Evolutionary conservation across 306 rosid species (phyloP).

Genomic region (Acmispon strigosus): DNA sequence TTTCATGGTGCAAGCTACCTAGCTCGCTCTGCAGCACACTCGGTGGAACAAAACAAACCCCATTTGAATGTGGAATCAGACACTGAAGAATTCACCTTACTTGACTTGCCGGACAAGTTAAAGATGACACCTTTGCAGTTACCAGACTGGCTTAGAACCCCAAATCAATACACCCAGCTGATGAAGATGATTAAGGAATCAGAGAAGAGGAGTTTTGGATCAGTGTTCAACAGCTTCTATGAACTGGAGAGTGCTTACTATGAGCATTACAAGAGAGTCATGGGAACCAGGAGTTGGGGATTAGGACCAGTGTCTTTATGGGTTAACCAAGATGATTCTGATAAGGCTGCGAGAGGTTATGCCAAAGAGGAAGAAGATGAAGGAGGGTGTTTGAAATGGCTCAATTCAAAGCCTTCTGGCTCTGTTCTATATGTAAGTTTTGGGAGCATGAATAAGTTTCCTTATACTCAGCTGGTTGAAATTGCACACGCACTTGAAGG

Average conservation of each 20-base stretch:
- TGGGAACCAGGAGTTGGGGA: conserved; percentile 32
- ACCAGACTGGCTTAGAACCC: conserved; percentile 28
- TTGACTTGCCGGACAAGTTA: conserved; percentile 23
- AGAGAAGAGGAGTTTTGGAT: conserved; percentile 28
- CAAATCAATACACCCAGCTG: conserved; percentile 11
- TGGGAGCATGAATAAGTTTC: conserved; percentile 32
- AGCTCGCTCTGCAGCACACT: conserved; percentile 14
- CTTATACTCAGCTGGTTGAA: conserved; percentile 18
- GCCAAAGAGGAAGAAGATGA: background rate
- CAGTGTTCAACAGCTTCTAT: conserved; percentile 30
- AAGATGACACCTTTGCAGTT: conserved; percentile 34
- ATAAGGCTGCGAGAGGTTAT: conserved; percentile 27
- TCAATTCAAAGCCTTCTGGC: conserved; percentile 10
- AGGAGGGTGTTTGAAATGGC: conserved; percentile 30
- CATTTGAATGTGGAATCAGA: conserved; percentile 10
- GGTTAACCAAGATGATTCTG: conserved; percentile 25
- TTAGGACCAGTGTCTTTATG: conserved; percentile 34
- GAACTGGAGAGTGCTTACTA: conserved; percentile 27
- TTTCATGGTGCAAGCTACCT: conserved; percentile 21
- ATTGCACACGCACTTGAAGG: conserved; percentile 17
- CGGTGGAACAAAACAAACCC: conserved; percentile 1
- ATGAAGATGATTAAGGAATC: conserved; percentile 17
- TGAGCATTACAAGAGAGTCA: conserved; percentile 15
- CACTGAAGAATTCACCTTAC: conserved; percentile 4
- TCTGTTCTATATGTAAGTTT: conserved; percentile 26